Base-by-base conservation (phyloP, 257 asterid genomes). In the Salvia miltiorrhiza region DNA sequence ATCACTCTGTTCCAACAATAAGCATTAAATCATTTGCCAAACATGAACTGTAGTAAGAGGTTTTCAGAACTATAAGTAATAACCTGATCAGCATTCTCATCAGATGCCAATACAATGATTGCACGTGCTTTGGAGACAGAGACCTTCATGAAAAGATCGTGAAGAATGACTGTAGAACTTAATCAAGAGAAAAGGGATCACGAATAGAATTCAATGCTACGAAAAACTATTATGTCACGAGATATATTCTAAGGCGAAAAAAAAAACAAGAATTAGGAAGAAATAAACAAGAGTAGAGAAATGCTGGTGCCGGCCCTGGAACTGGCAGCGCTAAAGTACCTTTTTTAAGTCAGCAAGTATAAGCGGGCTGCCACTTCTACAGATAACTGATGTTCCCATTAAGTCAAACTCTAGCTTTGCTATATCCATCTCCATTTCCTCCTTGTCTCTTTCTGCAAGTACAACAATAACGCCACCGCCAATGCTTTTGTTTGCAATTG, bases 11-110 rank as follows among this genome's bases (percentile, higher is more conserved):
- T 69, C 44, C 41, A 74, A 66, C 79, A 71, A 26, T 72, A 67
- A 65, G 56, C 69, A 72, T 61, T 63, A 59, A 76, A 59, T 41
- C 52, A 1, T 47, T 43, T 11, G 58, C 64, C 20, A 73, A 76
- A 53, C 45, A 62, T 50, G 48, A 49, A 56, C 1, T n/a, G 45
- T 43, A 30, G 28, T 14, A 60, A 72, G 68, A 69, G 30, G 66
- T 55, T 33, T 32, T 71, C 44, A 50, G 45, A 76, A 60, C 47
- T 30, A 65, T 48, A 50, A 32, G 48, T 64, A 65, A 70, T 48
- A 67, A 93, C 98, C 96, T 93, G 98, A 78, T 93, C 97, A 74
- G 98, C 98, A 84, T 90, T 93, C 82, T 88, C 98, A 70, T 93
- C 97, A 71, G 98, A 90, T 71, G 98, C 98, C 80, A 93, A 76